Conservation (phyloP, 345 rosid genomes). For the Gossypium raimondii region DNA sequence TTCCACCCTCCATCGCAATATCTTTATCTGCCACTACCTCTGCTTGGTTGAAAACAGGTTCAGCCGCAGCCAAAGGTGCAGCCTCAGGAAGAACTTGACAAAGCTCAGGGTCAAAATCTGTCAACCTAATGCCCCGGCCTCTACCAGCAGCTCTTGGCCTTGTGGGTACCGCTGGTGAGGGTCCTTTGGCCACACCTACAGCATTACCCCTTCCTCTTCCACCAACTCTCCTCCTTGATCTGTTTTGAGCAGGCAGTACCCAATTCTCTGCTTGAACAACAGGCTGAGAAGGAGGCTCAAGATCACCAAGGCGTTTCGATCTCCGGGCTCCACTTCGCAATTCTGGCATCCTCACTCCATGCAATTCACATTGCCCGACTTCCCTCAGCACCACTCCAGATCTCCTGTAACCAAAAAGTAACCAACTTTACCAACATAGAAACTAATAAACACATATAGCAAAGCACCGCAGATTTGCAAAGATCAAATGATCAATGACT, state of each 20-base stretch:
- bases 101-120: conserved; percentile 83
- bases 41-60: conserved; percentile 58
- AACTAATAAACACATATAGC: conserved; percentile 2
- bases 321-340: conserved; percentile 97
- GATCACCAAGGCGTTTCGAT: conserved; percentile 82
- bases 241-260: conserved; percentile 61
- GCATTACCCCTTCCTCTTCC: conserved; percentile 97
- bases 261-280: conserved; percentile 64
- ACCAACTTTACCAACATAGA: conserved; percentile 6
- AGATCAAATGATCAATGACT: conserved; percentile 12
- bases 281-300: conserved; percentile 76
- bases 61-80: conserved; percentile 58
- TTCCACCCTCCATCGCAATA: conserved; percentile 75
- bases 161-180: conserved; percentile 44
- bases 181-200: conserved; percentile 68
- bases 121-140: conserved; percentile 83
- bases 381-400: conserved; percentile 28
- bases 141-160: conserved; percentile 82
- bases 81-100: conserved; percentile 58
- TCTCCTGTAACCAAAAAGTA: conserved; percentile 35
- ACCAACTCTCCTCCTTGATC: conserved; percentile 80
- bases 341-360: conserved; percentile 98
- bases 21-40: conserved; percentile 81
- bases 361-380: conserved; percentile 54
- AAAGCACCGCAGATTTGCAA: conserved; percentile 1